Conservation (phyloP, 805 yeast species). For the Candida insectorum region DNA sequence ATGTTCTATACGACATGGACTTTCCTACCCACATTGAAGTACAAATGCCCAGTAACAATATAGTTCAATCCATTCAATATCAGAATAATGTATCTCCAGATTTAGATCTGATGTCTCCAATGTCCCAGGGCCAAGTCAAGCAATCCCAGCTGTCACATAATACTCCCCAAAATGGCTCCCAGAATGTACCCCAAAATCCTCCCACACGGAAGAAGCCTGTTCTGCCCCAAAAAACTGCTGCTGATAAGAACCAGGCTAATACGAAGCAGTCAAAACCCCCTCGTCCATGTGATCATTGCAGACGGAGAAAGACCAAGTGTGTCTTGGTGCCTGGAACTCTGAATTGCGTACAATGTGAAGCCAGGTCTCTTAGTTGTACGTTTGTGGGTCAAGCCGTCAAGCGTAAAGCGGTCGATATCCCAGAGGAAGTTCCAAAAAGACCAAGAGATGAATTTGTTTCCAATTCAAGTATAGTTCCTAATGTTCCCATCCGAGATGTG, state of each 20-base stretch:
- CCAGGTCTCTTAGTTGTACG: constrained; percentile 71
- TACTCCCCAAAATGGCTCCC: constrained; percentile 1
- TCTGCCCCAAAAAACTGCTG: background rate
- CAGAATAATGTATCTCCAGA: constrained; percentile 23
- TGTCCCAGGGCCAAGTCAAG: background rate
- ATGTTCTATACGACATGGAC: constrained; percentile 32
- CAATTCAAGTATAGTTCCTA: constrained; percentile 27
- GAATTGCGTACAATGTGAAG: constrained; percentile 74
- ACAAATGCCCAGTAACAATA: constrained; percentile 16
- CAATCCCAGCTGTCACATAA: no score
- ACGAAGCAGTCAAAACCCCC: constrained; percentile 34
- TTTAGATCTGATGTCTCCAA: background rate
- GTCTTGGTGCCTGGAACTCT: constrained; percentile 59
- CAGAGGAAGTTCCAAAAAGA: constrained; percentile 17
- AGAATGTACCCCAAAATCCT: background rate
- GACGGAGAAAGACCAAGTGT: constrained; percentile 77
- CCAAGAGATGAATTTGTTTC: constrained; percentile 14
- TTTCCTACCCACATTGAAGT: constrained; percentile 16
- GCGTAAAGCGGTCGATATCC: constrained; percentile 24
- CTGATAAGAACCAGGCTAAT: constrained; percentile 3
- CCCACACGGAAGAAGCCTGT: background rate
- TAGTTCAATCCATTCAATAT: constrained; percentile 29
- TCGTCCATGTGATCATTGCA: constrained; percentile 82
- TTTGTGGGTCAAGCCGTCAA: constrained; percentile 56
- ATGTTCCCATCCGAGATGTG: constrained; percentile 47